Evolutionary conservation across 371 early-diverging fungal genomes (phyloP), one percentile per base, ranked within the genome.

Genomic region (Mucor circinelloides): DNA sequence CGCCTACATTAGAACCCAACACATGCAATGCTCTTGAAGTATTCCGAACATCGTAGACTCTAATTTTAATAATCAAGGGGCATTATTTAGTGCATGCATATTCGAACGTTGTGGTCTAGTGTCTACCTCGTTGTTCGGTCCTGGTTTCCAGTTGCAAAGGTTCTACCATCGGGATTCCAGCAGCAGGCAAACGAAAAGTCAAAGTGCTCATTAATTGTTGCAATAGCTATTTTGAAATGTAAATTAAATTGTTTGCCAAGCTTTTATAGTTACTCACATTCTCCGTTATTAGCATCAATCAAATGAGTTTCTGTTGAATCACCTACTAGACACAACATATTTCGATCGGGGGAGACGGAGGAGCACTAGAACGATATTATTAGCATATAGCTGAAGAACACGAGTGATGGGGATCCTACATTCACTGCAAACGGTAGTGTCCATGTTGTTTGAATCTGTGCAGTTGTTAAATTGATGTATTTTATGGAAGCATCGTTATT

Each of bases 181-280:
- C 91, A 87, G 60, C 91, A 93, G 0, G 95, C 85, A 77, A 96
- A 96, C 1, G 92, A 91, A 69, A 82, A 93, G 64, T 94, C 95
- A 28, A 81, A 68, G 52, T 77, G 79, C 27, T 77, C 82, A 21
- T 70, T 64, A 6, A 77, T 64, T 6, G 40, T 31, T n/a, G 36
- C 58, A 10, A 80, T 60, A 6, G 63, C 75, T 78, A 42, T 21
- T 7, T 15, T 25, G 15, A 34, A 2, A 27, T 21, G 30, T 25
- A 19, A 32, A 34, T 13, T 36, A 40, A 6, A 23, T n/a, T 40
- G 21, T 48, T 6, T 12, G 52, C 34, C 63, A 15, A 13, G 34
- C 2, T 48, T 31, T 40, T 15, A 30, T 56, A 4, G 15, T 40
- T 36, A 27, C 40, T 64, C 72, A 82, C 85, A 63, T 71, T 86